Evolutionary conservation across 73 alveolate genomes (phyloP), one percentile per base, ranked within the genome.

Genomic region (Paramecium sonneborni): DNA sequence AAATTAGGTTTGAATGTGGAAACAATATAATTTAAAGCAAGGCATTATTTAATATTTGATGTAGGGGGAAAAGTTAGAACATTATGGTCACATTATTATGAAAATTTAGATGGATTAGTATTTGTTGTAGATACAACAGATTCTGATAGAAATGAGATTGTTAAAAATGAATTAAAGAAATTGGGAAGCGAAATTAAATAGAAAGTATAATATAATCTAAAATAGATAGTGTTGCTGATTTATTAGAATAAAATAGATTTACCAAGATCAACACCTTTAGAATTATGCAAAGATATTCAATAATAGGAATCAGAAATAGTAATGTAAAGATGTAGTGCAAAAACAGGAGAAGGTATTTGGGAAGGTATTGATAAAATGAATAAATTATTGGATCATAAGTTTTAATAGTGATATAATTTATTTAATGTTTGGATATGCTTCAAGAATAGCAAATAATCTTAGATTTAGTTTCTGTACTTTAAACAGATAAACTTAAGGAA

Each of bases 91-190:
- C 97, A 98, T 94, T 96, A 97, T 93, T 98, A 93, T 85, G 96
- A 92, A 89, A 96, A 95, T 35, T 85, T 95, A 6, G 97, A 96
- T 91, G 99, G 99, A 84, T 58, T 97, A 12, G 95, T 97, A 7
- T 96, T 97, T 85, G 99, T 97, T n/a, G 92, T 97, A 14, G 99
- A 97, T 85, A 85, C 97, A 35, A 95, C 94, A 46, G 99, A 97
- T 91, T 43, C 76, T 52, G 97, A 95, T 28, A 62, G 44, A 26
- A 30, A 23, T 11, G 84, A 32, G 24, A 62, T 26, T 30, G 84
- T 62, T 26, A 62, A 62, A 62, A 32, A 62, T 62, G 84, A 62
- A 62, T 32, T 62, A 9, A 62, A 62, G 20, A 62, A 62, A 62
- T 14, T 62, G 24, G 44, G 44, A 11, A 26, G 48, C 39, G 84